Evolutionary conservation across 257 asterid genomes (phyloP).

Genomic region (Fraxinus quadrangulata): DNA sequence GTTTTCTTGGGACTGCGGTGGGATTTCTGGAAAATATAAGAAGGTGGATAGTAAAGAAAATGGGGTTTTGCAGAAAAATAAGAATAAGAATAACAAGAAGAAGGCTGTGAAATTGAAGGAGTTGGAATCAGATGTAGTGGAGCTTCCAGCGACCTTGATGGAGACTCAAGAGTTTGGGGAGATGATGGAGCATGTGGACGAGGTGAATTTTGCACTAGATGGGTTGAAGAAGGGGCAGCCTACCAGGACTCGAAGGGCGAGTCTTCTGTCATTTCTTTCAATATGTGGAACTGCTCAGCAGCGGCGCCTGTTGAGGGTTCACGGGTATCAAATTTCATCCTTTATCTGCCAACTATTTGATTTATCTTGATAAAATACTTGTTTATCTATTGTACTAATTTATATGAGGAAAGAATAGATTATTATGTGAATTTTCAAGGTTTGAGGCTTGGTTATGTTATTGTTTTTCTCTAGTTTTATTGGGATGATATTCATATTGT

Average conservation of each 20-base stretch:
- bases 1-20: conserved; percentile 31
- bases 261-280: conserved; percentile 64
- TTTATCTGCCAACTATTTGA: conserved; percentile 5
- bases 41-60: conserved; percentile 43
- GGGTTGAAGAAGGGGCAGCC: conserved; percentile 89
- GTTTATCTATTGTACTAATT: conserved; percentile 6
- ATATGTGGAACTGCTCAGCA: conserved; percentile 63
- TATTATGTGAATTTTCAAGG: background rate
- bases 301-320: conserved; percentile 62
- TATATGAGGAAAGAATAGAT: background rate
- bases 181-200: conserved; percentile 89
- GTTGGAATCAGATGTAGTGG: conserved; percentile 33
- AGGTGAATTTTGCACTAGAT: conserved; percentile 84
- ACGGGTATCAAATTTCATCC: conserved; percentile 53
- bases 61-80: conserved; percentile 48
- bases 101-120: conserved; percentile 36
- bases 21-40: conserved; percentile 43
- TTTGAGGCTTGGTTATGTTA: background rate
- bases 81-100: conserved; percentile 47
- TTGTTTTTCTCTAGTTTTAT: background rate
- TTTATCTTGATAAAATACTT: conserved; percentile 5
- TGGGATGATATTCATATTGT: background rate
- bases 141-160: conserved; percentile 69
- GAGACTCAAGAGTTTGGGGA: conserved; percentile 92
- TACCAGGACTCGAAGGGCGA: conserved; percentile 59